Evolutionary conservation across 1,284 basidiomycete genomes (phyloP).

Genomic region (Porodaedalea pini): DNA sequence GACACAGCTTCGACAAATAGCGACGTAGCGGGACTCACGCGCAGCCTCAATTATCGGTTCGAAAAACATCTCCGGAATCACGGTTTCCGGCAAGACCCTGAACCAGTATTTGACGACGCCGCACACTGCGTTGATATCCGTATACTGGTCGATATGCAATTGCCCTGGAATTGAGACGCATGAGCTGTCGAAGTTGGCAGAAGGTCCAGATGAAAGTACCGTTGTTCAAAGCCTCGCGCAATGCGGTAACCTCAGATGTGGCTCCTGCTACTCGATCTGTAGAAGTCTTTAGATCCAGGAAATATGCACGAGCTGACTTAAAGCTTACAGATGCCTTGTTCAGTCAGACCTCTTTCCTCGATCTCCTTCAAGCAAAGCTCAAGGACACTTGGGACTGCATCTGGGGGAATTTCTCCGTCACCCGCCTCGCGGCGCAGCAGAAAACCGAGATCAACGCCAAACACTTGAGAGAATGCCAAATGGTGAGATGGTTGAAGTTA

Average conservation of each 20-base stretch:
- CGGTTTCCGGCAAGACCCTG: slow-evolving; percentile 70
- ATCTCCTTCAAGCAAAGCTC: slow-evolving; percentile 64
- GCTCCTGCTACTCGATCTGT: slow-evolving; percentile 82
- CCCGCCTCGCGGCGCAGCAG: slow-evolving; percentile 62
- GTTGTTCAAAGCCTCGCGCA: slow-evolving; percentile 72
- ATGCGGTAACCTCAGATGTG: slow-evolving; percentile 57
- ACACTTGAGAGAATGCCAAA: slow-evolving; percentile 46
- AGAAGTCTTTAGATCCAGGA: slow-evolving; percentile 8
- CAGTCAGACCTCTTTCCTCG: slow-evolving; percentile 67
- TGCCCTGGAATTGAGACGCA: slow-evolving; percentile 37
- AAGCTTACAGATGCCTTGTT: slow-evolving; percentile 79
- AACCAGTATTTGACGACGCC: slow-evolving; percentile 83
- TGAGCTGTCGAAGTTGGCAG: not conserved
- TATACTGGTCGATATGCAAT: slow-evolving; percentile 54
- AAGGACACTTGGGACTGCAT: slow-evolving; percentile 61
- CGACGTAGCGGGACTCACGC: slow-evolving; percentile 42
- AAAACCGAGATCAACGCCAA: slow-evolving; percentile 69
- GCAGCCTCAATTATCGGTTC: slow-evolving; percentile 64
- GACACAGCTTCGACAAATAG: slow-evolving; percentile 11
- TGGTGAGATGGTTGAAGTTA: not conserved
- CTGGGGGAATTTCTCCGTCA: slow-evolving; percentile 45
- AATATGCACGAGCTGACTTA: not conserved
- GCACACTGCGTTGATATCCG: slow-evolving; percentile 77
- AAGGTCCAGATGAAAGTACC: slow-evolving; percentile 34
- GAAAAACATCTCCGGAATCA: slow-evolving; percentile 71